Evolutionary conservation across 768 basidiomycete genomes (phyloP), one percentile per base, ranked within the genome.

Genomic region (Tephrocybe sp.): DNA sequence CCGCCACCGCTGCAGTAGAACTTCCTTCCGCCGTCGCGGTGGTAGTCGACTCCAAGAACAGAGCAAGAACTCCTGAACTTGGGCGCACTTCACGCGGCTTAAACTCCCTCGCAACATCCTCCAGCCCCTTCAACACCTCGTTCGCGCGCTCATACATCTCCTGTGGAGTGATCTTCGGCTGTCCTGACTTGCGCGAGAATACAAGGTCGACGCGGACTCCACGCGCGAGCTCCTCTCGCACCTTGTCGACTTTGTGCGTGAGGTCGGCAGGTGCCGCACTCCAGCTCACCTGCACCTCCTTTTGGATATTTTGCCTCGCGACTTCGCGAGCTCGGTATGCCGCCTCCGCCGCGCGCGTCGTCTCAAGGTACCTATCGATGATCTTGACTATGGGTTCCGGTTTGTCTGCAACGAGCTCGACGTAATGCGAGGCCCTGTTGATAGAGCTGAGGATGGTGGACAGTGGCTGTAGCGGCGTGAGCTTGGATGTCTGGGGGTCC

Each of bases 281-380:
- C 87, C 89, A 93, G 11, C 84, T 81, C 40, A 93, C 61, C 67
- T 88, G 85, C 4, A 90, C 71, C 69, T 89, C 85, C 70, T 90
- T 91, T 48, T 69, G 62, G 18, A 64, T 52, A 51, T 73, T 64
- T 45, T 69, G 63, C 39, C 66, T 56, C 34, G 50, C 59, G 5
- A 58, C 57, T 43, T 58, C 70, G 56, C 72, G 73, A 45, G 65
- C 67, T 56, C 71, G 69, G 42, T 60, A 65, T 56, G 69, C 72
- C 44, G 65, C 57, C 49, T 69, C 66, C 53, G 68, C 71, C 17
- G 69, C 62, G 55, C 71, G 72, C 33, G 67, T 68, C 50, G 69
- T 71, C 33, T 69, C 67, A 28, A 68, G 74, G 54, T 73, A 72
- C 51, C 73, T 74, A 58, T 80, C 68, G 24, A 83, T 58, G 23